Conservation (phyloP, 2,329 filamentous ascomycete species). For the Colletotrichum sp. region DNA sequence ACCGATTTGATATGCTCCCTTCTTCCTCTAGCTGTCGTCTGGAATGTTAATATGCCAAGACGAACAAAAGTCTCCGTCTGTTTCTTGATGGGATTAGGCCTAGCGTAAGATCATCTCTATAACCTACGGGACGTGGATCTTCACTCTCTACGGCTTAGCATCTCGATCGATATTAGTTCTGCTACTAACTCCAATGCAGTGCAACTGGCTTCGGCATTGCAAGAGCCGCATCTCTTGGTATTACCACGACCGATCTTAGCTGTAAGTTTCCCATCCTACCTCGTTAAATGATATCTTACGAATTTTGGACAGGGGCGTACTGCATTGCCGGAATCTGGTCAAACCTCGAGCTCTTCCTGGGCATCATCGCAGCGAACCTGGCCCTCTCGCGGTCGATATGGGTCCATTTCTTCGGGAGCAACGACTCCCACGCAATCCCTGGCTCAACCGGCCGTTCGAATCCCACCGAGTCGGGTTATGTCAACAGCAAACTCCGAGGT, state of each 20-base stretch:
- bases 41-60: slow-evolving; percentile 32
- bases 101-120: slow-evolving; percentile 16
- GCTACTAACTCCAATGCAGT: background rate
- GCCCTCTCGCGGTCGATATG: slow-evolving; percentile 27
- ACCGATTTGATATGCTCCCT: slow-evolving; percentile 29
- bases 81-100: slow-evolving; percentile 34
- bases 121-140: background rate
- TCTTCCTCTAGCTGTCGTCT: slow-evolving; percentile 34
- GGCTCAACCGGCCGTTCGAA: background rate
- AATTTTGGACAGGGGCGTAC: slow-evolving; percentile 28
- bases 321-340: slow-evolving; percentile 41
- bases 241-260: slow-evolving; percentile 25
- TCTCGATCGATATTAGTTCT: background rate
- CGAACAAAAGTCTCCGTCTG: slow-evolving; percentile 33
- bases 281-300: background rate
- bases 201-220: slow-evolving; percentile 28
- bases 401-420: slow-evolving; percentile 20
- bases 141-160: rapidly evolving
- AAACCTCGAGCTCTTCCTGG: slow-evolving; percentile 39
- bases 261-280: slow-evolving; percentile 16
- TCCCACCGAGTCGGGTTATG: background rate
- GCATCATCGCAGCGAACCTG: slow-evolving; percentile 39
- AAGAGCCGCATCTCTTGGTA: slow-evolving; percentile 25
- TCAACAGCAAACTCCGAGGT: slow-evolving; percentile 14
- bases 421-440: background rate